These are phyloP conservation scores for Hymenoscyphus occultus DNA, from an alignment of 2,329 filamentous ascomycete species.

Conservation along the genomic window DNA sequence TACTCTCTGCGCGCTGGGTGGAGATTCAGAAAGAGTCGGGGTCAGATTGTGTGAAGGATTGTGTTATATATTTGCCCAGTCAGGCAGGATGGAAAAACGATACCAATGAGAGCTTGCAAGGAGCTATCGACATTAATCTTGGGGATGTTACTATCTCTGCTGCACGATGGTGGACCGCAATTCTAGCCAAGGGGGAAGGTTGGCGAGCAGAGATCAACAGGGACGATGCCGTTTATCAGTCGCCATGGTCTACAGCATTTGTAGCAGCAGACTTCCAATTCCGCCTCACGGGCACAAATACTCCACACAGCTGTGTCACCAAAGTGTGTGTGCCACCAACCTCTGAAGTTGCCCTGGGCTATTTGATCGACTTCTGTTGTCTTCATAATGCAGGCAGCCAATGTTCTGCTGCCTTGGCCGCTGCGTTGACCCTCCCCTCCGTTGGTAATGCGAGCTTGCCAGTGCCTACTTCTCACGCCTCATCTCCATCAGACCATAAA, in stretches of 20 bases:
- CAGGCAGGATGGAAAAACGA: conserved; percentile 14
- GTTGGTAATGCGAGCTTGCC: conserved; percentile 8
- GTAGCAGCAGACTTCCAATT: background rate
- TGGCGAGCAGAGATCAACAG: conserved; percentile 19
- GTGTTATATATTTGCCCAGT: conserved; percentile 15
- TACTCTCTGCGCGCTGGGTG: conserved; percentile 18
- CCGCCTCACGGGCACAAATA: conserved; percentile 8
- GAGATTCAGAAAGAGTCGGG: conserved; percentile 15
- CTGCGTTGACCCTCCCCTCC: conserved; percentile 15
- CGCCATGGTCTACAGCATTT: conserved; percentile 18
- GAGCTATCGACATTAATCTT: conserved; percentile 16
- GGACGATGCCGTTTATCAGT: conserved; percentile 17
- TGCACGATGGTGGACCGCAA: conserved; percentile 20
- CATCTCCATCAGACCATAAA: background rate
- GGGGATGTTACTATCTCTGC: conserved; percentile 14
- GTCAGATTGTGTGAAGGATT: background rate
- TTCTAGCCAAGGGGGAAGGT: conserved; percentile 18
- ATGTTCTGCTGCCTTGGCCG: conserved; percentile 17
- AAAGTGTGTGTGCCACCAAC: conserved; percentile 12
- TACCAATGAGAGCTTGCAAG: conserved; percentile 10
- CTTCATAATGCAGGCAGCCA: conserved; percentile 15
- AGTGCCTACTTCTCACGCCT: background rate
- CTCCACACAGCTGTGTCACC: conserved; percentile 7
- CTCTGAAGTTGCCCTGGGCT: conserved; percentile 14
- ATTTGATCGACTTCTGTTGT: conserved; percentile 16